phyloP scores from a whole-genome alignment of 306 rosid species.

The Neltuma alba region DNA sequence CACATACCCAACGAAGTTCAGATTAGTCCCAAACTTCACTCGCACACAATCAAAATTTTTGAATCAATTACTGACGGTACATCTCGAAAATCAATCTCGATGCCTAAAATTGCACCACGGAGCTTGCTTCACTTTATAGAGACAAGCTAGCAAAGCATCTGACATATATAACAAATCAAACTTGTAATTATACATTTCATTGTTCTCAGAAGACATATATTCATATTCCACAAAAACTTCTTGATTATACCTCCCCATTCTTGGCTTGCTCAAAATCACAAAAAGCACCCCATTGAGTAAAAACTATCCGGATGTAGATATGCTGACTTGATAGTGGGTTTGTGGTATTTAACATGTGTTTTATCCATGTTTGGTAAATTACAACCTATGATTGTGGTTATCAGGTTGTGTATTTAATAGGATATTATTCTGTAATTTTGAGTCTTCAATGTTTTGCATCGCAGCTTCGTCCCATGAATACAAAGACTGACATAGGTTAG shows the following conservation, averaged over 20 bases:
- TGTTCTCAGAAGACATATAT: slow-evolving; percentile 23
- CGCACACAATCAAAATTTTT: neutral
- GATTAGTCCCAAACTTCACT: neutral
- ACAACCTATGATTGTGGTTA: neutral
- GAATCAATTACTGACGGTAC: neutral
- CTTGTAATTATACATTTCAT: slow-evolving; percentile 8
- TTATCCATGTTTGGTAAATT: neutral
- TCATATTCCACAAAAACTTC: slow-evolving; percentile 10
- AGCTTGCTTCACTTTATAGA: neutral
- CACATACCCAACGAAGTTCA: neutral
- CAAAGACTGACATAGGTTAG: neutral
- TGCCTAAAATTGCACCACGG: slow-evolving; percentile 14
- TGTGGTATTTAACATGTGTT: neutral
- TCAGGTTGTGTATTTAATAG: neutral
- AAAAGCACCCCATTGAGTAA: neutral
- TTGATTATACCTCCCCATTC: neutral
- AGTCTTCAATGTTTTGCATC: neutral
- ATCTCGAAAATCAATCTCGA: slow-evolving; percentile 20
- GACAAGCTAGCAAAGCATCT: neutral
- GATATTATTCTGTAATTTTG: neutral
- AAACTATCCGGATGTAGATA: neutral
- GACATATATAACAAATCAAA: slow-evolving; percentile 19
- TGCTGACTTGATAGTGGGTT: neutral
- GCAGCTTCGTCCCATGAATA: neutral
- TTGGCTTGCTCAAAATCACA: slow-evolving; percentile 18